These are phyloP conservation scores for Kuraishia ogatae DNA, from an alignment of 805 yeast genomes.

Conservation along the genomic window DNA sequence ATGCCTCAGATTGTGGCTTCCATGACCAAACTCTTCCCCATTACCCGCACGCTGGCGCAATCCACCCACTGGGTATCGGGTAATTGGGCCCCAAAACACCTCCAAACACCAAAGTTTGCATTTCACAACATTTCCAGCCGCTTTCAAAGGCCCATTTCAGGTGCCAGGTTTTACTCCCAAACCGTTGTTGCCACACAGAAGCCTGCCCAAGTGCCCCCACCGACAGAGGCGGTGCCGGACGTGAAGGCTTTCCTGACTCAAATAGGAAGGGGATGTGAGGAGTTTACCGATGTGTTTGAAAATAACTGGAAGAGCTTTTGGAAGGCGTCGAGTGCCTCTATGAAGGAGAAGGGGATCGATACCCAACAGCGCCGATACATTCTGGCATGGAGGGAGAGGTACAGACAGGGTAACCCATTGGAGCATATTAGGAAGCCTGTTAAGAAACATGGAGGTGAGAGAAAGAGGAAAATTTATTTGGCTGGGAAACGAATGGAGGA, in stretches of 20 bases:
- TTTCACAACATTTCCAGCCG: neutral
- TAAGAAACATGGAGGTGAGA: conserved; percentile 75
- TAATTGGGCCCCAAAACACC: neutral
- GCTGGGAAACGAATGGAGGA: conserved; percentile 56
- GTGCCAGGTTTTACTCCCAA: neutral
- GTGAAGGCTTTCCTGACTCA: conserved; percentile 62
- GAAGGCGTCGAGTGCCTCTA: conserved; percentile 36
- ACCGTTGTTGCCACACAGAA: neutral
- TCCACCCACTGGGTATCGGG: too few species aligned
- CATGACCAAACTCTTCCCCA: neutral
- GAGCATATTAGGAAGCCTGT: conserved; percentile 47
- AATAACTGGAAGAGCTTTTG: conserved; percentile 64
- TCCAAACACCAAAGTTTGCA: neutral
- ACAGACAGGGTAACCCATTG: conserved; percentile 43
- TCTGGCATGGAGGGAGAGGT: conserved; percentile 63
- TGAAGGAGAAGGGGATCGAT: conserved; percentile 77
- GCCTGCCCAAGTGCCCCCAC: conserved; percentile 30
- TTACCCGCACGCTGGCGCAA: neutral
- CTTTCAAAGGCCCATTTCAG: too few species aligned
- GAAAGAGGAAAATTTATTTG: conserved; percentile 57
- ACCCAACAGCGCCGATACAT: conserved; percentile 65
- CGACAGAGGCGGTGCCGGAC: conserved; percentile 52
- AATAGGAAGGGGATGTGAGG: conserved; percentile 71
- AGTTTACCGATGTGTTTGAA: conserved; percentile 61
- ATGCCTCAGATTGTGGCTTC: neutral